Evolutionary conservation across 2,329 filamentous ascomycete genomes (phyloP).

Genomic region (Stromatinia cepivora): DNA sequence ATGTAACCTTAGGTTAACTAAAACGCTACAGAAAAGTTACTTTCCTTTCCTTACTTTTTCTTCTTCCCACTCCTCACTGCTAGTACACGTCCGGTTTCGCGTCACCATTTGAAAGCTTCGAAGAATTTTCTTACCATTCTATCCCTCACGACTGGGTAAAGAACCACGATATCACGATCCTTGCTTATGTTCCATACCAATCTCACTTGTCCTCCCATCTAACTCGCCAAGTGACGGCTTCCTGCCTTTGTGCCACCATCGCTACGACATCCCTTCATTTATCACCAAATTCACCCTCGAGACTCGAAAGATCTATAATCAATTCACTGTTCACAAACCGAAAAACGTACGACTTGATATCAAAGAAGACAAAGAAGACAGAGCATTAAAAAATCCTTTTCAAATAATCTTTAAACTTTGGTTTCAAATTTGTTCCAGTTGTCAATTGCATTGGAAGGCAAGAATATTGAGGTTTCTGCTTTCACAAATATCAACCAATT

Average conservation of each 20-base stretch:
- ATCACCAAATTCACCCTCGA: conserved; percentile 7
- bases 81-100: conserved; percentile 4
- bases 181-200: conserved; percentile 20
- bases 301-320: conserved; percentile 16
- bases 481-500: conserved; percentile 5
- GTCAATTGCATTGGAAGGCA: neutral
- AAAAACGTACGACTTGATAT: conserved; percentile 8
- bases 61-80: neutral
- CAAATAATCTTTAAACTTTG: neutral
- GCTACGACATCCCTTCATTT: conserved; percentile 2
- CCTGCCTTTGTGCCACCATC: conserved; percentile 21
- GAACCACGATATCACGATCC: conserved; percentile 15
- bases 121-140: neutral
- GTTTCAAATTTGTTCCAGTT: neutral
- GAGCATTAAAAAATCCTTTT: neutral
- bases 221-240: conserved; percentile 26
- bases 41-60: conserved; percentile 6
- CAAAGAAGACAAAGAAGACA: neutral
- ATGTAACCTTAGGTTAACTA: conserved; percentile 8
- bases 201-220: conserved; percentile 22
- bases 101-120: conserved; percentile 1
- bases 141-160: conserved; percentile 9
- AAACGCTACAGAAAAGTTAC: neutral
- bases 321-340: conserved; percentile 15
- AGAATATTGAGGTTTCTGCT: conserved; percentile 4